Percentiles rank a stretch among this genome's conserved stretches.
Conservation (phyloP, 768 basidiomycete species). For the Sporobolomyces roseus region DNA sequence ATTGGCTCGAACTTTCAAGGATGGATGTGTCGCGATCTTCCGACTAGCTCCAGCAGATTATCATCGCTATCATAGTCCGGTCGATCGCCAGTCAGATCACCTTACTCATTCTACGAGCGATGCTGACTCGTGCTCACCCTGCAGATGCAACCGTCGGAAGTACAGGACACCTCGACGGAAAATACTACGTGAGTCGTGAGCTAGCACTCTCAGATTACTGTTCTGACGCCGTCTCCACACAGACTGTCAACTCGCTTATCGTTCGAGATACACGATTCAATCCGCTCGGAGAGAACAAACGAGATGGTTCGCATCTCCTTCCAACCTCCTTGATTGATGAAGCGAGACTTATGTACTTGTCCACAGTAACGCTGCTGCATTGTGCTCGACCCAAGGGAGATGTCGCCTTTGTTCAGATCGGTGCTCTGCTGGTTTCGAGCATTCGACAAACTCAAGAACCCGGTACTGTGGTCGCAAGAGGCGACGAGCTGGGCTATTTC, state of each 20-base stretch:
- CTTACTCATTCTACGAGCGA: too few relatives aligned
- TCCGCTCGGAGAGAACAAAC: conserved; percentile 49
- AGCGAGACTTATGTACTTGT: not conserved
- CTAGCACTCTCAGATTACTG: not conserved
- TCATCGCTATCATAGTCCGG: conserved; percentile 59
- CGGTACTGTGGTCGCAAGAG: conserved; percentile 51
- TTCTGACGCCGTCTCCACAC: conserved; percentile 46
- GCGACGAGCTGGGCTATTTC: conserved; percentile 59
- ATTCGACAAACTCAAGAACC: conserved; percentile 60
- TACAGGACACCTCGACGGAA: conserved; percentile 47
- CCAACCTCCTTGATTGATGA: not conserved
- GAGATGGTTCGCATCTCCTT: conserved; percentile 40
- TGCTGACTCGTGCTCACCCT: too few relatives aligned
- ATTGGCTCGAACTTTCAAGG: conserved; percentile 50
- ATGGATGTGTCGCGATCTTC: conserved; percentile 59
- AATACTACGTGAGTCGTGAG: conserved; percentile 30
- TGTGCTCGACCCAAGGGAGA: not conserved
- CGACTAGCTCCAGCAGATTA: conserved; percentile 79
- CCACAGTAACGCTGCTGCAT: not conserved
- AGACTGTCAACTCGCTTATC: conserved; percentile 32
- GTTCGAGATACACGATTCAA: conserved; percentile 49
- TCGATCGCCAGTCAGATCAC: too few relatives aligned
- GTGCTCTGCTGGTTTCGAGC: conserved; percentile 74
- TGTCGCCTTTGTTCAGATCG: conserved; percentile 66
- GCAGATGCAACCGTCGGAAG: conserved; percentile 55